A percentile compares a stretch with the other conserved stretches of the same genome.
These are phyloP conservation scores for Fusarium hainanense DNA, from an alignment of 2,329 filamentous ascomycete genomes.

Conservation along the genomic window DNA sequence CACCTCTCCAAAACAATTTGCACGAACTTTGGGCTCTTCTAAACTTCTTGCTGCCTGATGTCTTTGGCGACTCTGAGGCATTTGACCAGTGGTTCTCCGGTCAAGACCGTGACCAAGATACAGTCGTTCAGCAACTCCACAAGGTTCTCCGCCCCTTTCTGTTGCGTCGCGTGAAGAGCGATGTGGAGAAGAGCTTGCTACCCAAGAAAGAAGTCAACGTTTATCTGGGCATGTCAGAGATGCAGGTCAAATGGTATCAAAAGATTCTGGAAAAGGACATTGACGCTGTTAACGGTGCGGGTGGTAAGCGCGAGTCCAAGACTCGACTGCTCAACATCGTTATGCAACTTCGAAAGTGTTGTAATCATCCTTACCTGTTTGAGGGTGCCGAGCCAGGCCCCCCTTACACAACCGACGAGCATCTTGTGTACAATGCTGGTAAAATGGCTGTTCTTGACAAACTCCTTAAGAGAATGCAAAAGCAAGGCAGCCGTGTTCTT, in stretches of 20 bases:
- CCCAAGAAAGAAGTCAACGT: slow-evolving; percentile 98
- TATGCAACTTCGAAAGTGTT: slow-evolving; percentile 99
- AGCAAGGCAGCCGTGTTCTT: slow-evolving; percentile 91
- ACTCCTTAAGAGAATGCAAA: slow-evolving; percentile 83
- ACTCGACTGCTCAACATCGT: slow-evolving; percentile 97
- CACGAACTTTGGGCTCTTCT: slow-evolving; percentile 98
- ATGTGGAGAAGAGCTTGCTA: slow-evolving; percentile 96
- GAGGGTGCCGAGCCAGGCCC: slow-evolving; percentile 97
- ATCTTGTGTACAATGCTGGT: slow-evolving; percentile 90
- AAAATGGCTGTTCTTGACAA: slow-evolving; percentile 99
- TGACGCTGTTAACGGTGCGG: slow-evolving; percentile 96
- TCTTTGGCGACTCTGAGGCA: slow-evolving; percentile 95
- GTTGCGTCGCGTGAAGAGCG: slow-evolving; percentile 93
- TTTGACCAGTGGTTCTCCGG: slow-evolving; percentile 99
- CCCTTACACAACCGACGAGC: slow-evolving; percentile 97
- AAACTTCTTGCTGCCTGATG: slow-evolving; percentile 97
- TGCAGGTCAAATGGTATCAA: slow-evolving; percentile 99
- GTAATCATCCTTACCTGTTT: slow-evolving; percentile 98
- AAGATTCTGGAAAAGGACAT: slow-evolving; percentile 99
- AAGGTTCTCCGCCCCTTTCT: slow-evolving; percentile 93
- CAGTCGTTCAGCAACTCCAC: slow-evolving; percentile 94
- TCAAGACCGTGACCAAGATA: slow-evolving; percentile 90
- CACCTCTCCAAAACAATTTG: slow-evolving; percentile 95
- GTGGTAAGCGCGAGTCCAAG: slow-evolving; percentile 96
- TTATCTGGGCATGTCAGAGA: slow-evolving; percentile 98